These are phyloP conservation scores for Pseudonitzschia multiseries DNA, from an alignment of 108 stramenopile genomes.

Conservation along the genomic window DNA sequence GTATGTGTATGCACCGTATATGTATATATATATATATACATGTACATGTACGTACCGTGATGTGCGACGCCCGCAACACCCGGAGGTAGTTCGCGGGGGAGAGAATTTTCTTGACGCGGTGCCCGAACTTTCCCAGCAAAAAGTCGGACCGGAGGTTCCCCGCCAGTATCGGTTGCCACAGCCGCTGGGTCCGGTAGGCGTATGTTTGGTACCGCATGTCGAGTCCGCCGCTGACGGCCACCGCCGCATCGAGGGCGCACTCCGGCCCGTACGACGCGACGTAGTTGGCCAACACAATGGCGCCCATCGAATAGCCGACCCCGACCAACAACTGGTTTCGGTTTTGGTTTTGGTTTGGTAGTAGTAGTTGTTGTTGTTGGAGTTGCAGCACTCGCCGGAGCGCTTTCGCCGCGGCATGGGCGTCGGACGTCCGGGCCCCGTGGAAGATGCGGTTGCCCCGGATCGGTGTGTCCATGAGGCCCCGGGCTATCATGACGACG, in stretches of 20 bases:
- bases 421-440: constrained; percentile 86
- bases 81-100: constrained; percentile 49
- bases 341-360: background rate
- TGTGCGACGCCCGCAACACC: constrained; percentile 61
- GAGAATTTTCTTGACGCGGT: constrained; percentile 55
- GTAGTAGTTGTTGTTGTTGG: no score
- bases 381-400: constrained; percentile 26
- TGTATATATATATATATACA: no score
- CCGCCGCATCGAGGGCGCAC: constrained; percentile 71
- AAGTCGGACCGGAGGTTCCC: constrained; percentile 60
- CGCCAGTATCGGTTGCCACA: constrained; percentile 93
- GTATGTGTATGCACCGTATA: no score
- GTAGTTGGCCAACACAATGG: constrained; percentile 86
- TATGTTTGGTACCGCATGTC: constrained; percentile 75
- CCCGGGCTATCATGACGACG: constrained; percentile 84
- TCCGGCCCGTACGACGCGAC: constrained; percentile 69
- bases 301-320: constrained; percentile 85
- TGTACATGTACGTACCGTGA: constrained; percentile 49
- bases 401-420: constrained; percentile 62
- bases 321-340: constrained; percentile 59
- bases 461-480: constrained; percentile 82
- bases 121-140: constrained; percentile 68
- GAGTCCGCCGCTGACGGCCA: constrained; percentile 77
- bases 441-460: constrained; percentile 80
- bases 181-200: constrained; percentile 63